Evolutionary conservation across 2,329 filamentous ascomycete species (phyloP).

Genomic region (Aspergillus novofumigatus): DNA sequence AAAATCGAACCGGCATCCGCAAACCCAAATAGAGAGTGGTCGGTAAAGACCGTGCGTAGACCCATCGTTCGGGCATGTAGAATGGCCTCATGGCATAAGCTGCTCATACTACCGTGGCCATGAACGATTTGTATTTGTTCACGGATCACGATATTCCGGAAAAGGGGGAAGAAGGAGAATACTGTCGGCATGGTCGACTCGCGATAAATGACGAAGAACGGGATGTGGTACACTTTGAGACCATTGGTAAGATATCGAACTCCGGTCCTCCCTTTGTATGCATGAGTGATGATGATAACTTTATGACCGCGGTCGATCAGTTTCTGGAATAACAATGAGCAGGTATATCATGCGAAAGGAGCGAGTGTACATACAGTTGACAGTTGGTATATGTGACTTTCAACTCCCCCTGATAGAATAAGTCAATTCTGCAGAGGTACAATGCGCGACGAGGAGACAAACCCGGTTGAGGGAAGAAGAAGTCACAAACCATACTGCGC

Average conservation of each 20-base stretch:
- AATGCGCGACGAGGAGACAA: constrained; percentile 12
- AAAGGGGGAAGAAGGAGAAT: constrained; percentile 97
- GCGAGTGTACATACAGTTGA: constrained; percentile 56
- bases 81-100: constrained; percentile 89
- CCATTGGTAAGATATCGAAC: constrained; percentile 95
- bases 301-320: constrained; percentile 96
- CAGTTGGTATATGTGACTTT: constrained; percentile 97
- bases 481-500: constrained; percentile 88
- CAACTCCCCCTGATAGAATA: constrained; percentile 64
- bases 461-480: constrained; percentile 96
- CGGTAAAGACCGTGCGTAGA: constrained; percentile 89
- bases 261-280: constrained; percentile 84
- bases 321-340: constrained; percentile 52
- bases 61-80: constrained; percentile 96
- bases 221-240: constrained; percentile 96
- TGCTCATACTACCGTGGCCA: constrained; percentile 92
- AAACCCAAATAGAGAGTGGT: constrained; percentile 96
- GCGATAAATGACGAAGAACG: constrained; percentile 93
- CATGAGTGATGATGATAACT: constrained; percentile 95
- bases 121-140: constrained; percentile 97
- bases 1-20: constrained; percentile 93
- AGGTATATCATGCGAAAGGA: not conserved
- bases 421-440: constrained; percentile 3
- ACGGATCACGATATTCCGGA: constrained; percentile 90
- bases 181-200: constrained; percentile 92